phyloP scores from a whole-genome alignment of 1,284 basidiomycete species.

The Sporisorium reilianum region DNA sequence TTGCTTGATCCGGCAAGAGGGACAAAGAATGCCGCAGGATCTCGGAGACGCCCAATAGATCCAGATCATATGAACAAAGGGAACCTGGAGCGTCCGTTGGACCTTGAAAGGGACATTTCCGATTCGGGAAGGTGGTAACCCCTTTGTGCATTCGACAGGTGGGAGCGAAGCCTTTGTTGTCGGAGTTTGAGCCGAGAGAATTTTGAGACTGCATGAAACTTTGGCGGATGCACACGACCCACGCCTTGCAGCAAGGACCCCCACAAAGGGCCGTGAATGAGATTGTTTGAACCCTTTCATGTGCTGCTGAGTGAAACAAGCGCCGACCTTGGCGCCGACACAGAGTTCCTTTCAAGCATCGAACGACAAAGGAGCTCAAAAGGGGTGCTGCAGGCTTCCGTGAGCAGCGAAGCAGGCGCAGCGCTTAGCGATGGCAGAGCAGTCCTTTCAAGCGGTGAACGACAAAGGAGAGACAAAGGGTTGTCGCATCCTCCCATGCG shows the following conservation, averaged over 20 bases:
- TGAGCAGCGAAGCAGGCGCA: no score
- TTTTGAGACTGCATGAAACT: neutral
- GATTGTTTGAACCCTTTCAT: neutral
- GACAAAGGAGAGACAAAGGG: constrained; percentile 2
- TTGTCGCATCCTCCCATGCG: no score
- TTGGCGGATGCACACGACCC: neutral
- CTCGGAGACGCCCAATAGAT: neutral
- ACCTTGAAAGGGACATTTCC: constrained; percentile 2
- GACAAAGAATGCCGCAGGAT: neutral
- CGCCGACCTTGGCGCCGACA: no score
- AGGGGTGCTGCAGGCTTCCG: no score
- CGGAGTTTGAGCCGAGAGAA: neutral
- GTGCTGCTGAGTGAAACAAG: neutral
- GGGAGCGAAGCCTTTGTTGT: neutral
- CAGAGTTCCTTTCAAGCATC: no score
- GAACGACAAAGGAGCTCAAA: neutral
- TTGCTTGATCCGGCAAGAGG: no score
- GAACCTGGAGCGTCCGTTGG: no score
- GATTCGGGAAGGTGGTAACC: neutral
- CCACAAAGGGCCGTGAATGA: constrained; percentile 3
- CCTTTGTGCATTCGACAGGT: neutral
- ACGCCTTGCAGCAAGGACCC: neutral
- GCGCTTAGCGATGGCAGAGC: no score
- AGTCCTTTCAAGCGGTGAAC: neutral
- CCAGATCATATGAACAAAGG: no score